phyloP scores from a whole-genome alignment of 2,329 filamentous ascomycete genomes.

The Claviceps monticola region DNA sequence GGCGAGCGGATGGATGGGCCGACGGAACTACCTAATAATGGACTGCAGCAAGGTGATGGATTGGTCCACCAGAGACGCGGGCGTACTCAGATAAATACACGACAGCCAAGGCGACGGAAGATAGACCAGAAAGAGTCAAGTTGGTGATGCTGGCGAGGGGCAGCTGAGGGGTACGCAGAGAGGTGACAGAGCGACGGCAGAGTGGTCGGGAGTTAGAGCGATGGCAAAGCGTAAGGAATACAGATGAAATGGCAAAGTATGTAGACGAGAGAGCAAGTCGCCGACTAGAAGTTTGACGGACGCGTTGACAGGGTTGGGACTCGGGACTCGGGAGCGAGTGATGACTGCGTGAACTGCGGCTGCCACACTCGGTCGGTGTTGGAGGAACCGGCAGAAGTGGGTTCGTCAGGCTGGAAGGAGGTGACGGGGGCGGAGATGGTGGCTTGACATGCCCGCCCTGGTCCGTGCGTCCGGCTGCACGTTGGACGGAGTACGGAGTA shows the following conservation, averaged over 20 bases:
- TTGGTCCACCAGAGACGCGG: too few relatives aligned
- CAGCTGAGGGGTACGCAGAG: too few relatives aligned
- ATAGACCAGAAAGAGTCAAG: too few relatives aligned
- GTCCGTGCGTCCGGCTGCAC: too few relatives aligned
- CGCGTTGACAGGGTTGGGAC: too few relatives aligned
- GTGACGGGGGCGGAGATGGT: not conserved
- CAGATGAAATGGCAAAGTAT: not conserved
- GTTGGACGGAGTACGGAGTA: too few relatives aligned
- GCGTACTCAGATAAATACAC: too few relatives aligned
- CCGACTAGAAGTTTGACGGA: not conserved
- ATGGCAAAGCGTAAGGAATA: not conserved
- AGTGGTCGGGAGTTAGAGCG: too few relatives aligned
- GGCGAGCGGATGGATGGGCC: not conserved
- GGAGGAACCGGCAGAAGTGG: constrained; percentile 1
- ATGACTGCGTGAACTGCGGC: not conserved
- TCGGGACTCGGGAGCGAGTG: not conserved
- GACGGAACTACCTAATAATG: not conserved
- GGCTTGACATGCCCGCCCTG: not conserved
- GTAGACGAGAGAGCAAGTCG: not conserved
- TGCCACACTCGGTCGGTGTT: not conserved
- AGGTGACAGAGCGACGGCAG: too few relatives aligned
- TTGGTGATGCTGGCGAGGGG: too few relatives aligned
- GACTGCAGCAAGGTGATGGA: not conserved
- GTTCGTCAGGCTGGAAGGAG: not conserved
- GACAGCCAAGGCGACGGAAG: too few relatives aligned